Percentiles rank a stretch among this genome's conserved stretches.
Conservation (phyloP, 345 rosid genomes). For the Citrus maxima region DNA sequence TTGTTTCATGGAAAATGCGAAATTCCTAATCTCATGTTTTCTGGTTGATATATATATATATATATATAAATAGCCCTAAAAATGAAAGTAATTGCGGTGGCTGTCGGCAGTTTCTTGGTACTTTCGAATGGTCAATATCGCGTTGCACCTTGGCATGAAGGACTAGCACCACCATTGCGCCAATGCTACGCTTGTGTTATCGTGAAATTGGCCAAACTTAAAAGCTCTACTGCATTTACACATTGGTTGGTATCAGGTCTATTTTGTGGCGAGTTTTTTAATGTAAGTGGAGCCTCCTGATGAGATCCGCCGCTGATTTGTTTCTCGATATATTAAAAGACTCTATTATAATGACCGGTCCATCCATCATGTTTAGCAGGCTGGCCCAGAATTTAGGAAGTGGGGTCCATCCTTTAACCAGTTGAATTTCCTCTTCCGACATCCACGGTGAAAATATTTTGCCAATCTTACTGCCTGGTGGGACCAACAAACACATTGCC, state of each 20-base stretch:
- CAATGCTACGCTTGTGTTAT: neutral
- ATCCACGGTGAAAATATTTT: neutral
- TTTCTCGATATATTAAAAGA: neutral
- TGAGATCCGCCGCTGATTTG: neutral
- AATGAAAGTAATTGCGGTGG: neutral
- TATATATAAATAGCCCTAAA: too few species aligned
- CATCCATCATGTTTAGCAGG: neutral
- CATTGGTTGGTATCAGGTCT: slow-evolving; percentile 9
- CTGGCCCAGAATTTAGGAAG: neutral
- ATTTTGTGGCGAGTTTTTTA: neutral
- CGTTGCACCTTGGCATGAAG: neutral
- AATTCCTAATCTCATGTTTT: neutral
- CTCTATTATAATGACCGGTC: neutral
- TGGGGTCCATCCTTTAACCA: slow-evolving; percentile 10
- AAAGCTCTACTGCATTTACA: neutral
- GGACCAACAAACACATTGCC: neutral
- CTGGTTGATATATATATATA: neutral
- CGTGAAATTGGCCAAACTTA: neutral
- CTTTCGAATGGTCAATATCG: too few species aligned
- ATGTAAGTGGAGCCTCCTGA: neutral
- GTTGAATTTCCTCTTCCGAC: neutral
- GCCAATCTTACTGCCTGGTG: neutral
- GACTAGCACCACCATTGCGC: neutral
- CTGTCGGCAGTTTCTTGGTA: neutral
- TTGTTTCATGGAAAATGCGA: neutral